Percentiles rank a stretch among this genome's conserved stretches.
phyloP scores from a whole-genome alignment of 2,329 filamentous ascomycete genomes.

The Hansfordia pulvinata region DNA sequence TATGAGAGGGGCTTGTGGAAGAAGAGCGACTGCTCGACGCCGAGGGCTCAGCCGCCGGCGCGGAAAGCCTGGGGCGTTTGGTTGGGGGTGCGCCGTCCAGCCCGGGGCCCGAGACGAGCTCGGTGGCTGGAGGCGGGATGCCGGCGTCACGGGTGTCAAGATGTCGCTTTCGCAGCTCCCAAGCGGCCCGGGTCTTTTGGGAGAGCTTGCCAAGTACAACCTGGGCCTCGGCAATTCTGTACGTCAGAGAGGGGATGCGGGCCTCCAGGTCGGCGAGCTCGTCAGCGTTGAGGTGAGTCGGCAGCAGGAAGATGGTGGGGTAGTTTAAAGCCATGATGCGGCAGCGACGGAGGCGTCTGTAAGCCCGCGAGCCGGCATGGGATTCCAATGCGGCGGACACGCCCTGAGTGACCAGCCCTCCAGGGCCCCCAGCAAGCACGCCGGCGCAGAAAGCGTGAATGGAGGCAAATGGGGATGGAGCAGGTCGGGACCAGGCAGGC shows the following conservation, averaged over 20 bases:
- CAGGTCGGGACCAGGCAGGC: too few relatives aligned
- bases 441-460: too few relatives aligned
- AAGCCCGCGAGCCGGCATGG: too few relatives aligned
- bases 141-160: constrained; percentile 40
- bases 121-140: neutral
- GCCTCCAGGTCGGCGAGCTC: constrained; percentile 52
- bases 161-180: constrained; percentile 61
- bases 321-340: constrained; percentile 20
- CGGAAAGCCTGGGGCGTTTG: neutral
- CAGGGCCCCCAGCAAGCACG: too few relatives aligned
- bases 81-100: too few relatives aligned
- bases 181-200: constrained; percentile 54
- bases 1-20: neutral
- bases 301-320: constrained; percentile 61
- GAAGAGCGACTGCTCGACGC: neutral
- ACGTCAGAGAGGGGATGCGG: constrained; percentile 51
- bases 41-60: neutral
- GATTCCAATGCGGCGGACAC: too few relatives aligned
- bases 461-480: too few relatives aligned
- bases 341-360: neutral
- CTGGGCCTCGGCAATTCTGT: constrained; percentile 56
- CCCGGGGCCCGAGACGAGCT: constrained; percentile 1
- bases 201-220: constrained; percentile 63
- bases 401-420: too few relatives aligned
- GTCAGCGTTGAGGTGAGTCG: constrained; percentile 51